These are phyloP conservation scores for Pugionium dolabratum DNA, from an alignment of 345 rosid species.

Conservation along the genomic window DNA sequence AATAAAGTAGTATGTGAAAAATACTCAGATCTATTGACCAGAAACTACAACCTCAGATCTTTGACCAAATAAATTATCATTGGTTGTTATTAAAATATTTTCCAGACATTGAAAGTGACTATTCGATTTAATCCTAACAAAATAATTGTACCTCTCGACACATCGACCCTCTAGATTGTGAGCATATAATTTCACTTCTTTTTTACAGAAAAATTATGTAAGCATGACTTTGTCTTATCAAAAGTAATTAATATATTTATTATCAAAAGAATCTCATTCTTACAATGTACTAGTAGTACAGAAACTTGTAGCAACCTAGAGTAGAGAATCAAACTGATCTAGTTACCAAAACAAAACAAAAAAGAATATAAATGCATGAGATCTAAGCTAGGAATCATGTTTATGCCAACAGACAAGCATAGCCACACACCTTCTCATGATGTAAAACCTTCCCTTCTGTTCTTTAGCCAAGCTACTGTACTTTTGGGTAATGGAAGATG, in stretches of 20 bases:
- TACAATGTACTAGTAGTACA: slow-evolving; percentile 41
- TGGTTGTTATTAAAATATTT: slow-evolving; percentile 26
- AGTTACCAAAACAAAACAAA: not conserved
- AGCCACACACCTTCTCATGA: no score
- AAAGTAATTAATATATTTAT: slow-evolving; percentile 29
- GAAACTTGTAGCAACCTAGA: slow-evolving; percentile 45
- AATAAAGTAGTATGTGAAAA: slow-evolving; percentile 25
- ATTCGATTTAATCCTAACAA: slow-evolving; percentile 41
- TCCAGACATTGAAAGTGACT: slow-evolving; percentile 46
- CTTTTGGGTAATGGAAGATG: slow-evolving; percentile 57
- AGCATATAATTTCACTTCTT: slow-evolving; percentile 28
- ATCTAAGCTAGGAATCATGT: slow-evolving; percentile 62
- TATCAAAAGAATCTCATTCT: slow-evolving; percentile 43
- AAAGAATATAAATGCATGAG: slow-evolving; percentile 10
- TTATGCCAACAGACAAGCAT: slow-evolving; percentile 70
- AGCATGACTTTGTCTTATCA: slow-evolving; percentile 11
- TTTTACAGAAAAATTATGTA: not conserved
- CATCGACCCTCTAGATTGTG: slow-evolving; percentile 44
- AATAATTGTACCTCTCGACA: slow-evolving; percentile 44
- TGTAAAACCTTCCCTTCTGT: slow-evolving; percentile 72
- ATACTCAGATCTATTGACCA: slow-evolving; percentile 40
- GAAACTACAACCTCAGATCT: slow-evolving; percentile 33
- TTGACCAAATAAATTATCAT: slow-evolving; percentile 36
- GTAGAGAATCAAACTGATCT: slow-evolving; percentile 27
- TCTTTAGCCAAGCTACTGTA: slow-evolving; percentile 88